Evolutionary conservation across 257 asterid genomes (phyloP).

Genomic region (Rubia yunnanensis): DNA sequence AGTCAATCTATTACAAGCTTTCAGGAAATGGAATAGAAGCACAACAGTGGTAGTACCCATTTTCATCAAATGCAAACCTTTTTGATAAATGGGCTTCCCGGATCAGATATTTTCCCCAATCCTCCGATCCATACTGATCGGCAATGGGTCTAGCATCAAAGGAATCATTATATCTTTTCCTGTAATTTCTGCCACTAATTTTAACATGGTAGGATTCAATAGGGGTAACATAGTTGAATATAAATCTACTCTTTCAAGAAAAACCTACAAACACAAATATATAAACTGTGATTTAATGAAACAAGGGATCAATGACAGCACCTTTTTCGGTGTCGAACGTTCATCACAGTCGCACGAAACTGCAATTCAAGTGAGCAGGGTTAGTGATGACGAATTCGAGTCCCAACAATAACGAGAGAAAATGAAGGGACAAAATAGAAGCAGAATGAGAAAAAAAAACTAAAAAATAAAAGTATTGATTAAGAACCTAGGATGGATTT

Average conservation of each 20-base stretch:
- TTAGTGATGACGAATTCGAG: too few species aligned
- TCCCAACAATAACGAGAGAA: too few species aligned
- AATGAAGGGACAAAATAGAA: not conserved
- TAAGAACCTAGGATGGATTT: not conserved
- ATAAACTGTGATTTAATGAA: conserved; percentile 1
- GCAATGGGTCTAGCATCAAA: conserved; percentile 76
- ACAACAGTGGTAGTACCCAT: conserved; percentile 87
- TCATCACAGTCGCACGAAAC: conserved; percentile 95
- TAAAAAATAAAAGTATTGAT: not conserved
- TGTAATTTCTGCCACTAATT: conserved; percentile 21
- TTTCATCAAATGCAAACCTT: conserved; percentile 61
- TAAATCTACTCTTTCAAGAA: not conserved
- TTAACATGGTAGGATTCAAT: not conserved
- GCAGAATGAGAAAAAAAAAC: not conserved
- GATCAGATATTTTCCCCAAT: conserved; percentile 80
- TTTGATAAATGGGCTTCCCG: conserved; percentile 84
- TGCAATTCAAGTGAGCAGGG: conserved; percentile 39
- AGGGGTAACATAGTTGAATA: not conserved
- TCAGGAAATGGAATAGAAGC: conserved; percentile 77
- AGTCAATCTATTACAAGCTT: conserved; percentile 32
- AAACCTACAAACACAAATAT: conserved; percentile 7
- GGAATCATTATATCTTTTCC: conserved; percentile 25
- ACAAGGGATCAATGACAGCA: conserved; percentile 13
- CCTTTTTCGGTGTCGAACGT: conserved; percentile 75
- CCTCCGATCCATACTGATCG: conserved; percentile 58